phyloP scores from a whole-genome alignment of 257 asterid species.

The Solanum gracilifrons region DNA sequence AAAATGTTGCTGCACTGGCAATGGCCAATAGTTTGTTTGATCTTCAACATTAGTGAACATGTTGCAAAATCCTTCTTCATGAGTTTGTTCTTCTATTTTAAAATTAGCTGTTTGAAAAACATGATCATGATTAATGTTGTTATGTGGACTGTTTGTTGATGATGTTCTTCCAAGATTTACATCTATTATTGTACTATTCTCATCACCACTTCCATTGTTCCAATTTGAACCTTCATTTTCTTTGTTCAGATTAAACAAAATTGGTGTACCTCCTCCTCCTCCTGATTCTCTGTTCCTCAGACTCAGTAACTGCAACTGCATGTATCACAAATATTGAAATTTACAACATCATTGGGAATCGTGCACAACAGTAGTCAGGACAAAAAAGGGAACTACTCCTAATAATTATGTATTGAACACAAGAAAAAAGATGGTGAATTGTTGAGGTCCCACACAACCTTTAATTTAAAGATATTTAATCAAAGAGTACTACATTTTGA shows the following conservation, averaged over 20 bases:
- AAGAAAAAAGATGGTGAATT: not conserved
- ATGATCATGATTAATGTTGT: conserved; percentile 7
- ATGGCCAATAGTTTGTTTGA: conserved; percentile 58
- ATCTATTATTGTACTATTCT: conserved; percentile 32
- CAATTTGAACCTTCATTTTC: conserved; percentile 62
- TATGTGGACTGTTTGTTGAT: conserved; percentile 1
- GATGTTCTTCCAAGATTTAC: conserved; percentile 39
- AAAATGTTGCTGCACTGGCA: conserved; percentile 57
- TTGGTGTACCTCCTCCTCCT: conserved; percentile 9
- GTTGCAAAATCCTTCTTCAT: conserved; percentile 40
- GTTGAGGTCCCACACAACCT: no score
- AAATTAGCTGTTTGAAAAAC: conserved; percentile 15
- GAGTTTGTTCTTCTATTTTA: conserved; percentile 20
- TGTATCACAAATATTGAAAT: not conserved
- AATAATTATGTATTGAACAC: not conserved
- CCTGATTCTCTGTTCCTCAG: conserved; percentile 31
- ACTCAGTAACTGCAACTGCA: conserved; percentile 46
- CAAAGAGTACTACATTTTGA: not conserved
- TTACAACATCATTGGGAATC: not conserved
- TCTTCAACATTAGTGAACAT: conserved; percentile 55
- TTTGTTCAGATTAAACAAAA: conserved; percentile 36
- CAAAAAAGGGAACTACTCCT: not conserved
- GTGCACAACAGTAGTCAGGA: not conserved
- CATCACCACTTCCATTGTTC: conserved; percentile 48
- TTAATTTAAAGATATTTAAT: not conserved